Evolutionary conservation across 2,329 filamentous ascomycete species (phyloP), one percentile per base, ranked within the genome.

Genomic region (Apiospora phragmitis): DNA sequence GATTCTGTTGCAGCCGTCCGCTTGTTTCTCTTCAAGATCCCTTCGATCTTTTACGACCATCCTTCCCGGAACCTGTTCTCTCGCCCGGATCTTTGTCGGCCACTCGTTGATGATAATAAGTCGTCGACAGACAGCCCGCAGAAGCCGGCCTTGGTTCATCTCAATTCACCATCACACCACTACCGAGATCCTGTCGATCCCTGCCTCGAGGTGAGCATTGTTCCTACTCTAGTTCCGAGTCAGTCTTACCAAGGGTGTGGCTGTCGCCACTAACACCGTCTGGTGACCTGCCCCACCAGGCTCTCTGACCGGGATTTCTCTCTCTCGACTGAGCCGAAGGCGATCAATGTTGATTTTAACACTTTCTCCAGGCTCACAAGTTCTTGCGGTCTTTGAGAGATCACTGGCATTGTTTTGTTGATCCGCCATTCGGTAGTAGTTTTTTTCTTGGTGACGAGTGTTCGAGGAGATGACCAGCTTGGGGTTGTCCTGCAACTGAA

Each of bases 191-290:
- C 45, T 65, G 69, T 35, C 49, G 69, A 70, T 70, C 69, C 45
- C 69, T 70, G 16, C 42, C 67, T 67, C 24, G 38, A 41, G 41
- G 49, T 65, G 29, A 68, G 66, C 70, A 67, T 67, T 72, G 69
- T 47, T 62, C 65, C 49, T 74, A 74, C 71, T 68, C 73, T 76
- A 76, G 74, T 75, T 72, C 73, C 74, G 74, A 77, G 76, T 77
- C 76, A 75, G 74, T 74, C 70, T 66, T 71, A 72, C 70, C 75
- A 70, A 74, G 71, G 72, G 70, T 72, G 76, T 77, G 76, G 75
- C 76, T 77, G 76, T 77, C 69, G 76, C 76, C 76, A 77, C 76
- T 77, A 77, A 76, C 71, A 76, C 75, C 75, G 71, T 76, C 76
- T 73, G 75, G 73, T 77, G 76, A 77, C 76, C 76, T 72, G 75